Base-by-base conservation (phyloP, 202 grass and related monocot genomes). In the Thinopyrum obtusiflorum region DNA sequence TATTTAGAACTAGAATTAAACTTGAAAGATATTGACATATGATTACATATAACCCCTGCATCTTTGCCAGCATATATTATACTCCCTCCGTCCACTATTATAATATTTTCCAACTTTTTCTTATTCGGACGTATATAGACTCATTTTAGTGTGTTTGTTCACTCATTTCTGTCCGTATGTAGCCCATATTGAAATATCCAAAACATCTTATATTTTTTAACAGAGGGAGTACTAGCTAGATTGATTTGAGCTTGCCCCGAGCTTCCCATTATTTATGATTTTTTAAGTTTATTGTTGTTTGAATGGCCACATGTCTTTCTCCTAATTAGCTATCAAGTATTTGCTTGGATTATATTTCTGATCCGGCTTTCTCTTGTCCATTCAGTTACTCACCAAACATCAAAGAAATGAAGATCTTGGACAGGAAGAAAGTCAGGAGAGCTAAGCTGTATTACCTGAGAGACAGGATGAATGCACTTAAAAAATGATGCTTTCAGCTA, bases 401-500 rank as follows among this genome's bases (percentile, higher is more conserved):
- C 61, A 98, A 92, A 87, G 95, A 95, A 84, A 89, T 98, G 64
- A 94, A 95, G 89, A 84, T 98, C 76, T 63, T 98, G 57, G 93
- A 95, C 88, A 89, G 88, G 89, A 98, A 94, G 88, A 95, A 89
- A 82, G 91, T 92, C 29, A 88, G 88, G 79, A 95, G 95, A 65
- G 93, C 95, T 24, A 98, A 95, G 82, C 88, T 98, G 84, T 95
- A 98, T 82, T 98, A 95, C 80, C 91, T 98, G 63, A 89, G 93
- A 71, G 89, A 98, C 67, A 92, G 93, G 84, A 92, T 98, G 95
- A 98, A 98, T 61, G 76, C 93, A 72, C 86, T 95, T 21, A 98
- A 82, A 75, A 94, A 93, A 90, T 93, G 64, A 93, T 37, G 65
- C 77, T 59, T 59, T 21, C 18, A 1, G 20, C 53, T 7, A 21